A percentile compares a stretch with the other conserved stretches of the same genome.
Evolutionary conservation across 257 asterid species (phyloP).

Genomic region (Eucommia ulmoides): DNA sequence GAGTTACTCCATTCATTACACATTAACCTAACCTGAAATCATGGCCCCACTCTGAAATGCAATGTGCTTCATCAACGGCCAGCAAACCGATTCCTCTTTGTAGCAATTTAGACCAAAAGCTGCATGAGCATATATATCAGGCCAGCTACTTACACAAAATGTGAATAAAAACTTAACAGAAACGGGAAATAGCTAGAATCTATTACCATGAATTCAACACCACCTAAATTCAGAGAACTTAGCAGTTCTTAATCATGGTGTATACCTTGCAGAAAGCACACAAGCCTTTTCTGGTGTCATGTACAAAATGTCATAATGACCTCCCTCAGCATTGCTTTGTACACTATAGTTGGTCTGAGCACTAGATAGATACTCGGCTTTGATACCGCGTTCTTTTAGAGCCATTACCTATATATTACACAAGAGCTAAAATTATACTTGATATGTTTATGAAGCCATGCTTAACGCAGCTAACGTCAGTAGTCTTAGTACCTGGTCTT

Average conservation of each 20-base stretch:
- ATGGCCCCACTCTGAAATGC: conserved; percentile 99
- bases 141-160: conserved; percentile 1
- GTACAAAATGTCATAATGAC: conserved; percentile 52
- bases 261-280: conserved; percentile 49
- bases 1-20: no score
- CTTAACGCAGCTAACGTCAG: neutral
- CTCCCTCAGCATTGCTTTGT: conserved; percentile 51
- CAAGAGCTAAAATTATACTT: neutral
- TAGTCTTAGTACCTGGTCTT: conserved; percentile 56
- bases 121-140: conserved; percentile 26
- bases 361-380: conserved; percentile 79
- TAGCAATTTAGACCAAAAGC: conserved; percentile 81
- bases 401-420: conserved; percentile 66
- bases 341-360: conserved; percentile 57
- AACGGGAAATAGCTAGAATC: no score
- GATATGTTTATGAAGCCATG: neutral
- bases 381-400: conserved; percentile 73
- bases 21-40: conserved; percentile 62
- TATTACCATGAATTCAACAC: no score
- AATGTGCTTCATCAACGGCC: conserved; percentile 98
- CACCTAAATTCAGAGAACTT: no score
- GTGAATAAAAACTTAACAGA: neutral
- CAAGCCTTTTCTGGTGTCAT: conserved; percentile 90
- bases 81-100: conserved; percentile 65
- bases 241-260: no score